Base-by-base conservation (phyloP, 495 filamentous ascomycete species). In the Tuber microsphaerosporum region DNA sequence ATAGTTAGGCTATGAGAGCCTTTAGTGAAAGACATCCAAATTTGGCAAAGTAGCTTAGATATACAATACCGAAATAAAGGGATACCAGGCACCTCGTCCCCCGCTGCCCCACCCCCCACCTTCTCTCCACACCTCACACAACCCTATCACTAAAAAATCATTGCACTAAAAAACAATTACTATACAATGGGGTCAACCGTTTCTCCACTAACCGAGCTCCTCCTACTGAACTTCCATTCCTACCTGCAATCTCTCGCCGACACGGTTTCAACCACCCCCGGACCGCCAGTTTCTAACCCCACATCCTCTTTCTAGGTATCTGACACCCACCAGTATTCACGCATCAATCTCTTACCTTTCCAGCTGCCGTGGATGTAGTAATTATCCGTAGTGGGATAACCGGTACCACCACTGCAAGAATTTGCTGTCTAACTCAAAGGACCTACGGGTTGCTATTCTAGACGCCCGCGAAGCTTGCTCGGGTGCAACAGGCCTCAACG, bases 301-400 rank as follows among this genome's bases (percentile, higher is more conserved):
- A 89, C 87, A 5, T 51, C 80, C 20, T 86, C 90, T 2, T 90
- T 88, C 83, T 92, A 89, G 90, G 86, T 90, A 77, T 81, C 85
- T 42, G 83, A 86, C 17, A 86, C 10, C 86, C 86, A 41, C 83
- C 83, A 0, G 84, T 91, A n/a, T 84, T 87, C 3, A 82, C 87
- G 68, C 77, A 83, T 19, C 84, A 84, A 71, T 89, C 85, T 19
- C 74, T 84, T 6, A 37, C 82, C 3, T 81, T 90, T 17, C 86
- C 87, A n/a, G n/a, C n/a, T 1, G 81, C 83, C 4, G 84, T 83
- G 39, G 87, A 91, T 75, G 84, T 87, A 68, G 85, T 88, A 22
- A 86, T 92, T 69, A 87, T 92, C 69, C 90, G 90, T 56, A 89
- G 88, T 9, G 90, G 90, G 0, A 90, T 91, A 73, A 89, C n/a